Evolutionary conservation across 2,329 filamentous ascomycete genomes (phyloP).

Genomic region (Didymella segeticola): DNA sequence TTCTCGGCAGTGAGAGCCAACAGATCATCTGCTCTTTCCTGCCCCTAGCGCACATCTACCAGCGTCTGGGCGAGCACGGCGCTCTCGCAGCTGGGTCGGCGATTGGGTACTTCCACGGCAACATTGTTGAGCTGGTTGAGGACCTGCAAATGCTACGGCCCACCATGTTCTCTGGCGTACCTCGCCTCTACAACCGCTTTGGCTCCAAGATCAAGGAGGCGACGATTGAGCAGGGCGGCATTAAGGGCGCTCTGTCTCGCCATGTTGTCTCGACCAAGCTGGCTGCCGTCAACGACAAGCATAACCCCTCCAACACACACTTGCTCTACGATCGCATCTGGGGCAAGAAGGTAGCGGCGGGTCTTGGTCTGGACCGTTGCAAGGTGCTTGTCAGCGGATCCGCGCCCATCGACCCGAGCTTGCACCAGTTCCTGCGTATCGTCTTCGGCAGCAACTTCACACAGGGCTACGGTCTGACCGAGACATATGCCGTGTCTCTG

Average conservation of each 20-base stretch:
- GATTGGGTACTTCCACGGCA: conserved; percentile 94
- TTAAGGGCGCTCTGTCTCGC: conserved; percentile 81
- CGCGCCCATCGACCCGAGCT: conserved; percentile 84
- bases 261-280: conserved; percentile 82
- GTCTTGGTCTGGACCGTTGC: conserved; percentile 78
- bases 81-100: conserved; percentile 73
- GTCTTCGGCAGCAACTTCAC: conserved; percentile 79
- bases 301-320: conserved; percentile 79
- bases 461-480: conserved; percentile 94
- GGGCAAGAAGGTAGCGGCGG: conserved; percentile 84
- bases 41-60: conserved; percentile 92
- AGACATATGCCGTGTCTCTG: conserved; percentile 81
- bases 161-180: conserved; percentile 85
- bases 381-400: conserved; percentile 84
- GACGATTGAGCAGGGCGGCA: conserved; percentile 78
- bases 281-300: conserved; percentile 74
- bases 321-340: conserved; percentile 85
- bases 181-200: conserved; percentile 90
- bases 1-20: conserved; percentile 58
- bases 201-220: conserved; percentile 79
- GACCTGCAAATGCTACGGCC: conserved; percentile 89
- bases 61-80: conserved; percentile 80
- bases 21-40: conserved; percentile 85
- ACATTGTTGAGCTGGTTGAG: conserved; percentile 84
- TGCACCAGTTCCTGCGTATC: conserved; percentile 88